Evolutionary conservation across 148 eudicot genomes (phyloP).

Genomic region (Rhododendron kiyosumense): DNA sequence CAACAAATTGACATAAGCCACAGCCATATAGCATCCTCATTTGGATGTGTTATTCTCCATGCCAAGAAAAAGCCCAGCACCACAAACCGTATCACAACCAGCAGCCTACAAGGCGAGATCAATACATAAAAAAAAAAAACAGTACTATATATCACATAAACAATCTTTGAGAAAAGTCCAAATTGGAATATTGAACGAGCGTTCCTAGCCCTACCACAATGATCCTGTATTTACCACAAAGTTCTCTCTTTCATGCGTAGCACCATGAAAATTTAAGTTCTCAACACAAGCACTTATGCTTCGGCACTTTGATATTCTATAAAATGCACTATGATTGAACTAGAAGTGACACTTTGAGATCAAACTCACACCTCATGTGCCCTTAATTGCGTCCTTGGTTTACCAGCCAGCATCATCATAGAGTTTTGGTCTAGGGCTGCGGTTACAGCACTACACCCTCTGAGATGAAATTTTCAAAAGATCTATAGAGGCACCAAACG

Average conservation of each 20-base stretch:
- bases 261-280: not conserved
- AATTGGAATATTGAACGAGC: not conserved
- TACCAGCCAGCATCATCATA: not conserved
- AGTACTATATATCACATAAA: not conserved
- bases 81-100: constrained; percentile 42
- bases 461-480: not conserved
- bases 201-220: not conserved
- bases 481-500: not conserved
- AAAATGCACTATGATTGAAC: not conserved
- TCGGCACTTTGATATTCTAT: not conserved
- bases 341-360: not conserved
- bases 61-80: constrained; percentile 48
- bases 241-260: not conserved
- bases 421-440: not conserved
- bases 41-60: constrained; percentile 74
- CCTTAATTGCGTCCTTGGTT: not conserved
- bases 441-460: not conserved
- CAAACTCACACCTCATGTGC: not conserved
- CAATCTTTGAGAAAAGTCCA: not conserved
- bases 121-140: not conserved
- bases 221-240: not conserved
- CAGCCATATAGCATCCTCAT: constrained; percentile 73
- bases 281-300: not conserved
- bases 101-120: constrained; percentile 27
- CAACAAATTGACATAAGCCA: constrained; percentile 79